Evolutionary conservation across 2,329 filamentous ascomycete genomes (phyloP).

Genomic region (Ilyonectria robusta): DNA sequence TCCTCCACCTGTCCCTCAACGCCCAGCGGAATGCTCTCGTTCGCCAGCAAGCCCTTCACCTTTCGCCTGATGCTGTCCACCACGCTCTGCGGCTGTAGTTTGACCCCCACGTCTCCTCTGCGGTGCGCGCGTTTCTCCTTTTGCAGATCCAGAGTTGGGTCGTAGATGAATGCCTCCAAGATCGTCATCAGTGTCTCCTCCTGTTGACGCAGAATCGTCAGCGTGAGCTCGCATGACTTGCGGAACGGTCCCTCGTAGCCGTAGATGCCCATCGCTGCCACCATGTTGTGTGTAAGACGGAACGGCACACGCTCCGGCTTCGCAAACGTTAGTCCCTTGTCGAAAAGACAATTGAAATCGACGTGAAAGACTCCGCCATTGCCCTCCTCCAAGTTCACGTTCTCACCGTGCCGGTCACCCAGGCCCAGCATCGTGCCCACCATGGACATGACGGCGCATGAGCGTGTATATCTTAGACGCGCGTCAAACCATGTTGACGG

Average conservation of each 20-base stretch:
- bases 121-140: slow-evolving; percentile 68
- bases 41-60: slow-evolving; percentile 84
- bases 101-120: slow-evolving; percentile 59
- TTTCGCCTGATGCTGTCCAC: slow-evolving; percentile 91
- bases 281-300: slow-evolving; percentile 98
- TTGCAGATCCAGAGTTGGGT: slow-evolving; percentile 94
- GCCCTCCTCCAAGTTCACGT: slow-evolving; percentile 93
- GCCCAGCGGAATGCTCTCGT: slow-evolving; percentile 92
- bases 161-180: slow-evolving; percentile 95
- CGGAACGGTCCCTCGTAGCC: slow-evolving; percentile 95
- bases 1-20: slow-evolving; percentile 99
- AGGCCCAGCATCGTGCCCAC: slow-evolving; percentile 94
- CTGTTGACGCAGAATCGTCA: slow-evolving; percentile 87
- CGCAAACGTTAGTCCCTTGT: slow-evolving; percentile 95
- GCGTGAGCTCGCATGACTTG: slow-evolving; percentile 89
- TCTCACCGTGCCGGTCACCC: slow-evolving; percentile 96
- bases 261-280: slow-evolving; percentile 95
- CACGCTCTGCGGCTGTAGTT: slow-evolving; percentile 77
- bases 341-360: slow-evolving; percentile 99
- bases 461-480: slow-evolving; percentile 89
- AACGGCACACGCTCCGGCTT: slow-evolving; percentile 97
- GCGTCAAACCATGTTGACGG: slow-evolving; percentile 94
- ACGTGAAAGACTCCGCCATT: slow-evolving; percentile 97
- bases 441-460: slow-evolving; percentile 99
- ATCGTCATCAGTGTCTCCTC: slow-evolving; percentile 98